Evolutionary conservation across 495 filamentous ascomycete genomes (phyloP).

Genomic region (Mycothermus thermophilus): DNA sequence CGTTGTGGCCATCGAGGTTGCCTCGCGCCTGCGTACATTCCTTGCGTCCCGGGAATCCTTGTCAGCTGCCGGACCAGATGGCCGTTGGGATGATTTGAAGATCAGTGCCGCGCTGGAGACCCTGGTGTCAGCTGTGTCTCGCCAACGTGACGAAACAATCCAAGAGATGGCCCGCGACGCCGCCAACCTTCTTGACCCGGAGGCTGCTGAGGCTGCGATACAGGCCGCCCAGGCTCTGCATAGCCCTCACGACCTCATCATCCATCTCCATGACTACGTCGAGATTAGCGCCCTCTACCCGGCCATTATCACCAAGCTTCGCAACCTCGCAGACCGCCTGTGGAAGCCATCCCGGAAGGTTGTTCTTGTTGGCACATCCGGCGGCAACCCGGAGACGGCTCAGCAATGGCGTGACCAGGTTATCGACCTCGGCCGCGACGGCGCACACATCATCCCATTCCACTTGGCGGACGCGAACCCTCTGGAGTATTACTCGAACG

Average conservation of each 20-base stretch:
- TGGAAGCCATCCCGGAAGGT: slow-evolving; percentile 55
- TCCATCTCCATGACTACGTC: slow-evolving; percentile 70
- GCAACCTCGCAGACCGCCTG: slow-evolving; percentile 53
- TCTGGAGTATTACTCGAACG: slow-evolving; percentile 18
- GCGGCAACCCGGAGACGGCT: slow-evolving; percentile 21
- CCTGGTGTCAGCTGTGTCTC: slow-evolving; percentile 20
- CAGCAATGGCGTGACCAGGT: slow-evolving; percentile 18
- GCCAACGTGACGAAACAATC: too few relatives aligned
- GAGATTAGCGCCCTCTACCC: slow-evolving; percentile 51
- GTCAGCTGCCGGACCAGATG: slow-evolving; percentile 9
- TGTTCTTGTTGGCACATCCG: slow-evolving; percentile 58
- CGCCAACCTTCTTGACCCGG: too few relatives aligned
- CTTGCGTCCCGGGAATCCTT: slow-evolving; percentile 4
- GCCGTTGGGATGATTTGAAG: slow-evolving; percentile 32
- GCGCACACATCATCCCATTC: slow-evolving; percentile 18
- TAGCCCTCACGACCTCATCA: slow-evolving; percentile 36
- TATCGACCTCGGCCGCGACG: slow-evolving; percentile 20
- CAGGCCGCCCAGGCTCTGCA: too few relatives aligned
- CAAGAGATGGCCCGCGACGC: slow-evolving; percentile 11
- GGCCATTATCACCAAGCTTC: slow-evolving; percentile 50
- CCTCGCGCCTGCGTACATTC: slow-evolving; percentile 14
- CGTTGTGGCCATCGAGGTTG: slow-evolving; percentile 12
- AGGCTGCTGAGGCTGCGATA: too few relatives aligned
- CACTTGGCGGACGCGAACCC: slow-evolving; percentile 8
- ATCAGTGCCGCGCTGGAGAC: slow-evolving; percentile 26